Percentiles rank a stretch among this genome's conserved stretches.
phyloP scores from a whole-genome alignment of 805 yeast genomes.

The Kazachstania psychrophila region DNA sequence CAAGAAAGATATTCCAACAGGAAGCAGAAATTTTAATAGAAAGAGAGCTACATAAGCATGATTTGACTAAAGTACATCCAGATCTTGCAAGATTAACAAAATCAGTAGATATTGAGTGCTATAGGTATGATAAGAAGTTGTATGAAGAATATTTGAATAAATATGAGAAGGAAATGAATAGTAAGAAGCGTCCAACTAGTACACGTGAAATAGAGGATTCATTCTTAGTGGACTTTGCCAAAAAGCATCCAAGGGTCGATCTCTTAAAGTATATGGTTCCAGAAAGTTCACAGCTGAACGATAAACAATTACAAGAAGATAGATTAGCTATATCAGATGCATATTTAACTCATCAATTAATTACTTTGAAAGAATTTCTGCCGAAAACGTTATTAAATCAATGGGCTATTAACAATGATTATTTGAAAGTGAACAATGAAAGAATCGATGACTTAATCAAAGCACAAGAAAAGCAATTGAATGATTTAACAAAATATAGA shows the following conservation, averaged over 20 bases:
- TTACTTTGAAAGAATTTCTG: slow-evolving; percentile 32
- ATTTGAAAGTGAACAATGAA: slow-evolving; percentile 24
- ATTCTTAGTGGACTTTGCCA: slow-evolving; percentile 5
- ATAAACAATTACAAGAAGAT: slow-evolving; percentile 7
- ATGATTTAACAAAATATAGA: slow-evolving; percentile 36
- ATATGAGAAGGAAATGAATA: not conserved
- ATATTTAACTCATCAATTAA: slow-evolving; percentile 26
- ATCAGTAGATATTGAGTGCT: too few species aligned
- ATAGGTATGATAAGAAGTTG: too few species aligned
- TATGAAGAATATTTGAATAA: slow-evolving; percentile 2
- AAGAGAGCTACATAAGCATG: not conserved
- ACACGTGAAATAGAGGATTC: slow-evolving; percentile 6
- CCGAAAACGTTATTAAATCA: slow-evolving; percentile 31
- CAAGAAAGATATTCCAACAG: not conserved
- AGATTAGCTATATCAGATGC: slow-evolving; percentile 18
- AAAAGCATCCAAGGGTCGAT: slow-evolving; percentile 25
- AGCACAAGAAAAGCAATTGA: slow-evolving; percentile 36
- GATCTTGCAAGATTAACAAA: too few species aligned
- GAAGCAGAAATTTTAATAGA: slow-evolving; percentile 8
- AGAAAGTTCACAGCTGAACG: not conserved
- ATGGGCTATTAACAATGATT: slow-evolving; percentile 33
- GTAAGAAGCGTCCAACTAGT: slow-evolving; percentile 3
- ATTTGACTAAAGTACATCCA: not conserved
- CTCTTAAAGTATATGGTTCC: slow-evolving; percentile 23
- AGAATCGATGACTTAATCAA: slow-evolving; percentile 24